Conservation (phyloP, 2,329 filamentous ascomycete genomes). For the Hymenoscyphus salicellus region DNA sequence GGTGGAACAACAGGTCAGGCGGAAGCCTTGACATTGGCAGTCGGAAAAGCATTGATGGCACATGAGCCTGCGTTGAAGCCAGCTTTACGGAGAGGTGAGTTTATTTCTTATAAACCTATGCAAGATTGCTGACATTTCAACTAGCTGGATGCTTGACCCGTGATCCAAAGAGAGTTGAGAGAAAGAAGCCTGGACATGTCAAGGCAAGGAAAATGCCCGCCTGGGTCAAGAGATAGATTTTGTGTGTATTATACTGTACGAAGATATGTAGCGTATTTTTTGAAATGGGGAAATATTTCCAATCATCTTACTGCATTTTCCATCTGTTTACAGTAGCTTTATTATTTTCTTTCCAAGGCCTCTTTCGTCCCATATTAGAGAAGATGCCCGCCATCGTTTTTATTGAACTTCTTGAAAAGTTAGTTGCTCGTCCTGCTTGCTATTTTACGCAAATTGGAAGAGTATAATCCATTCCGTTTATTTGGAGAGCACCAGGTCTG, state of each 20-base stretch:
- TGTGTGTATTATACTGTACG: slow-evolving; percentile 32
- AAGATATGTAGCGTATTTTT: slow-evolving; percentile 3
- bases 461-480: not conserved
- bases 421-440: no score
- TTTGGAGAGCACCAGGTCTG: not conserved
- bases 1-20: slow-evolving; percentile 94
- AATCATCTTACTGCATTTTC: not conserved
- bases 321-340: not conserved
- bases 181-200: slow-evolving; percentile 93
- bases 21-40: slow-evolving; percentile 85
- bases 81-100: slow-evolving; percentile 80
- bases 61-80: slow-evolving; percentile 93
- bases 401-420: no score
- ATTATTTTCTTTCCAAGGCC: not conserved
- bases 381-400: no score
- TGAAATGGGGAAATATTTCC: slow-evolving; percentile 5
- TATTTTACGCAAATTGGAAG: no score
- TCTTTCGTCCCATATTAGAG: no score
- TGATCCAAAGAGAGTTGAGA: slow-evolving; percentile 88
- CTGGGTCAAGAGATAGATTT: slow-evolving; percentile 75
- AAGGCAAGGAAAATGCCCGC: slow-evolving; percentile 98
- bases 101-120: not conserved
- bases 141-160: slow-evolving; percentile 88
- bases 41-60: slow-evolving; percentile 81
- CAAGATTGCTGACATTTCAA: slow-evolving; percentile 31